Base-by-base conservation (phyloP, 179 eudicot genomes). In the Heliamphora ciliata region DNA sequence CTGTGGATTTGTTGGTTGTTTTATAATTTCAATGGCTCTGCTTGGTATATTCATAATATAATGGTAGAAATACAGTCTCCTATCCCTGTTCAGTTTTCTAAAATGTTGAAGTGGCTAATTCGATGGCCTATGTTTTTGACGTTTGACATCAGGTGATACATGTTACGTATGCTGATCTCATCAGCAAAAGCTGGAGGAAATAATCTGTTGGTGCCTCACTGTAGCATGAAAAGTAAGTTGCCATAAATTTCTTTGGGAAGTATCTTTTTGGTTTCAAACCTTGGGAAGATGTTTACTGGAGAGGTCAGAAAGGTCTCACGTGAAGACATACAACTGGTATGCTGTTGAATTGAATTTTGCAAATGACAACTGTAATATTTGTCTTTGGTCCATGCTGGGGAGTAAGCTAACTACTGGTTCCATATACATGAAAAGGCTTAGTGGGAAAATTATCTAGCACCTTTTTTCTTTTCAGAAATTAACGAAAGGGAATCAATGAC, bases 271-370 rank as follows among this genome's bases (percentile, higher is more conserved):
- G 52, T 65, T 66, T 66, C 8, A 10, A 24, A 13, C 74, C 9
- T 78, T 5, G 60, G 78, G 83, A 82, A 87, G 71, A 92, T 92
- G 97, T 88, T 94, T 63, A 83, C 87, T 83, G 94, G 89, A 84
- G 93, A 89, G 65, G 90, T 82, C 76, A 88, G 90, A 85, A 91
- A 87, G 82, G 90, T 93, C 76, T 89, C 94, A 51, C 85, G 88
- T 74, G 87, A 90, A 83, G 91, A 93, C 84, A 87, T 93, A 88
- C 94, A 93, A 81, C 77, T 90, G 91, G 97, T 92, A 86, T 87
- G 92, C 82, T 64, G 21, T 56, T 80, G 61, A 18, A 46, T 31
- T 84, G 47, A 46, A 64, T 55, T 74, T 52, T 74, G 61, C 46
- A 54, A 8, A 24, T 74, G 6, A 50, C 3, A 24, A 72, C 11